Conservation (phyloP, 768 basidiomycete species). For the Fibroporia radiculosa region DNA sequence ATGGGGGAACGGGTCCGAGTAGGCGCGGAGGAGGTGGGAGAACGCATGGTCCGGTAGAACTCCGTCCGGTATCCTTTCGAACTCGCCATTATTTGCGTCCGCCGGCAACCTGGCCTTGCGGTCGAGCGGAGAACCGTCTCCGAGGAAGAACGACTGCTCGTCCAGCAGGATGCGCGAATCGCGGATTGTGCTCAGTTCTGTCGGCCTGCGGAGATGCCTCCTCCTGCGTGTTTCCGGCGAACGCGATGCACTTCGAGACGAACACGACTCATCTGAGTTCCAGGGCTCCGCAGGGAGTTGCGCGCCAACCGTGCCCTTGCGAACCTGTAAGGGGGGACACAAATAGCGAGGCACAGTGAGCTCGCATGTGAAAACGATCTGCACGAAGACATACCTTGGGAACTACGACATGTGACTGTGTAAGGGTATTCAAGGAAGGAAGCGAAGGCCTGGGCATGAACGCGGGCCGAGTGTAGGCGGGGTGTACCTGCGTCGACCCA, state of each 20-base stretch:
- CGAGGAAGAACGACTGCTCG: constrained; percentile 3
- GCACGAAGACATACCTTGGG: constrained; percentile 26
- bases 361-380: background rate
- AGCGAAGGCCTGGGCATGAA: constrained; percentile 34
- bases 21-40: background rate
- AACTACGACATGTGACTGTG: constrained; percentile 27
- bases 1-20: background rate
- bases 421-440: constrained; percentile 32
- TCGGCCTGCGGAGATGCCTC: constrained; percentile 12
- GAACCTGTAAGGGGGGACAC: constrained; percentile 20
- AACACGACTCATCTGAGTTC: constrained; percentile 19
- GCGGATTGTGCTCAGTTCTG: constrained; percentile 17
- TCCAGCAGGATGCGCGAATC: constrained; percentile 16
- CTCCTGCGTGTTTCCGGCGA: constrained; percentile 10
- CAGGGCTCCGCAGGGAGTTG: constrained; percentile 37
- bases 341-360: constrained; percentile 5
- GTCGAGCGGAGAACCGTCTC: background rate
- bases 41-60: background rate
- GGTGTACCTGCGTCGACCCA: constrained; percentile 27
- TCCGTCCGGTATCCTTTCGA: background rate
- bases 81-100: background rate
- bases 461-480: constrained; percentile 35
- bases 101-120: background rate
- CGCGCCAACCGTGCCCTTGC: constrained; percentile 35
- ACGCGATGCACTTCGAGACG: constrained; percentile 6